Percentiles rank a stretch among this genome's conserved stretches.
These are phyloP conservation scores for Fraxinus anomala DNA, from an alignment of 257 asterid genomes.

Conservation along the genomic window DNA sequence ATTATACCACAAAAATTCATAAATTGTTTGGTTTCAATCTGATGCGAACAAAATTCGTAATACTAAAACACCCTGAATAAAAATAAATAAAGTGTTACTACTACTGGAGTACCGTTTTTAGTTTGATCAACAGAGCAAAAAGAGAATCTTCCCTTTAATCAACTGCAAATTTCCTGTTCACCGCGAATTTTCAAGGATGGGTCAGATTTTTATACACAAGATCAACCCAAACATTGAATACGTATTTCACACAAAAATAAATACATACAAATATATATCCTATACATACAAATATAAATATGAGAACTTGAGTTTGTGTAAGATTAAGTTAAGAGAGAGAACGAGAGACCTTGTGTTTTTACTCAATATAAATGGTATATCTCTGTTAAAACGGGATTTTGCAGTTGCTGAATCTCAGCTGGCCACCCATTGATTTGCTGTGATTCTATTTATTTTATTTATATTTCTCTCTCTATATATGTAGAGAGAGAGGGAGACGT, in stretches of 20 bases:
- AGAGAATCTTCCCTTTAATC: background rate
- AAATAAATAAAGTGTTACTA: background rate
- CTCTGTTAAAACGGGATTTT: slow-evolving; percentile 11
- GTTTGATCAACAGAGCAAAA: background rate
- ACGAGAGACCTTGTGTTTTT: slow-evolving; percentile 26
- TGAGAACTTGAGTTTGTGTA: slow-evolving; percentile 8
- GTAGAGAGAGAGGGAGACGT: background rate
- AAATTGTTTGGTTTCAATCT: background rate
- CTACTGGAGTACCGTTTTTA: slow-evolving; percentile 12
- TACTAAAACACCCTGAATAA: no score
- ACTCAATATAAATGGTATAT: background rate
- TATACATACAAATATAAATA: slow-evolving; percentile 23
- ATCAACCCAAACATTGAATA: slow-evolving; percentile 4
- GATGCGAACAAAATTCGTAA: background rate
- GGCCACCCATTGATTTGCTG: slow-evolving; percentile 40
- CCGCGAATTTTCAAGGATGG: slow-evolving; percentile 29
- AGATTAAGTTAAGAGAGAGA: background rate
- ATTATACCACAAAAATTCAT: background rate
- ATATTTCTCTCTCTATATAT: no score
- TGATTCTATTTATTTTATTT: background rate
- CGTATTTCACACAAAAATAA: background rate
- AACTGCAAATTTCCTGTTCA: slow-evolving; percentile 23
- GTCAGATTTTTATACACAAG: background rate
- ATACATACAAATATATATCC: background rate
- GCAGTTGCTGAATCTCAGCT: slow-evolving; percentile 38